These are phyloP conservation scores for Harringtonia lauricola DNA, from an alignment of 2,329 filamentous ascomycete genomes.

Conservation along the genomic window DNA sequence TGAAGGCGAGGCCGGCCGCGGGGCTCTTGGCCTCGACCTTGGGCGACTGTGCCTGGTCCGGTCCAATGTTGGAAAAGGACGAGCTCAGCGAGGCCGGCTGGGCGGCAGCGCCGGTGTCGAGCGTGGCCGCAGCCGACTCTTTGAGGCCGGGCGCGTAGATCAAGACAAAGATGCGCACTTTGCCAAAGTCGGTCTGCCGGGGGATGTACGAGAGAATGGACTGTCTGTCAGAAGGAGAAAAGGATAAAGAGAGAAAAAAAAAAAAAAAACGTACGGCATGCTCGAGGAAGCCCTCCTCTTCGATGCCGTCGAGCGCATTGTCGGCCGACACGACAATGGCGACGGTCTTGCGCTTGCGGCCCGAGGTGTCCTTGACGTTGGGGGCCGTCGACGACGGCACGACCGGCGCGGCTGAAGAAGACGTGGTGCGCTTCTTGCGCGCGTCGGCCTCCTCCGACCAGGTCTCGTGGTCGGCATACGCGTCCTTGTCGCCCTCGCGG, in stretches of 20 bases:
- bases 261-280: constrained; percentile 57
- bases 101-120: constrained; percentile 39
- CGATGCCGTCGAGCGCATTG: constrained; percentile 43
- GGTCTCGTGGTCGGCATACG: constrained; percentile 75
- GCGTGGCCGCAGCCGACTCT: constrained; percentile 36
- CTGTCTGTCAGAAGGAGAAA: constrained; percentile 27
- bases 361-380: neutral
- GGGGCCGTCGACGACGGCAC: too few species aligned
- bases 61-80: constrained; percentile 79
- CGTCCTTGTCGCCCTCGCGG: constrained; percentile 69
- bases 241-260: neutral
- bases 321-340: constrained; percentile 82
- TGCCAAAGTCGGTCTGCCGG: constrained; percentile 60
- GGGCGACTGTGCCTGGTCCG: constrained; percentile 58
- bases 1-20: constrained; percentile 52
- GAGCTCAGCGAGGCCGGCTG: constrained; percentile 56
- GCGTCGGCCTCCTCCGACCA: constrained; percentile 87
- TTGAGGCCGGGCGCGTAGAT: constrained; percentile 80
- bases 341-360: constrained; percentile 59
- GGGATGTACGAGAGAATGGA: constrained; percentile 85
- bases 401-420: neutral
- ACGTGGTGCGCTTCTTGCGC: constrained; percentile 28
- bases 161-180: constrained; percentile 71
- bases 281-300: constrained; percentile 55
- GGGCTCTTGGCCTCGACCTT: constrained; percentile 52